These are phyloP conservation scores for Fusarium paranaense DNA, from an alignment of 2,329 filamentous ascomycete species.

Conservation along the genomic window DNA sequence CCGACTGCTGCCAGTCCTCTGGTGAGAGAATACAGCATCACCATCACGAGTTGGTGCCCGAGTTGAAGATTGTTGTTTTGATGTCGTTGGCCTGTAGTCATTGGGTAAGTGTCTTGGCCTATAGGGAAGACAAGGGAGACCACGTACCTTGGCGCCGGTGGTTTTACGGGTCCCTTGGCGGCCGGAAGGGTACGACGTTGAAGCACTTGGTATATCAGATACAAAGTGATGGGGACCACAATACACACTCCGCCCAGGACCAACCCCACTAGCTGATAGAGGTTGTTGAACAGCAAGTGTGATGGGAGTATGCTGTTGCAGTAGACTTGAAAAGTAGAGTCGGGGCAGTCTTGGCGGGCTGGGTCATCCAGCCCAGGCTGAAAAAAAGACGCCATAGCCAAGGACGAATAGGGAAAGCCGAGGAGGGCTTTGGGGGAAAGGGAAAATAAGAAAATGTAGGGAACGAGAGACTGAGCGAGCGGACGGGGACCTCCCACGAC, in stretches of 20 bases:
- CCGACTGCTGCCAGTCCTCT: neutral
- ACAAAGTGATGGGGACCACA: neutral
- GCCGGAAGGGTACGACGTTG: neutral
- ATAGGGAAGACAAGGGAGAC: neutral
- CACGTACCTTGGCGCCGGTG: neutral
- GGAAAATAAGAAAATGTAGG: neutral
- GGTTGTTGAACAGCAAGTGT: neutral
- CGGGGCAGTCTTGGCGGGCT: neutral
- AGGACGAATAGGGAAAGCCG: neutral
- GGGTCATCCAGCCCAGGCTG: neutral
- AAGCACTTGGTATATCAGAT: neutral
- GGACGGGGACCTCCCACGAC: neutral
- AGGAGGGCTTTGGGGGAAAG: neutral
- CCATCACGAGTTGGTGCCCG: neutral
- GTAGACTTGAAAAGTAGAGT: neutral
- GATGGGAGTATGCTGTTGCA: neutral
- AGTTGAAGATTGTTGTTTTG: neutral
- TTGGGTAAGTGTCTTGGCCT: neutral
- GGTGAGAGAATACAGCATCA: neutral
- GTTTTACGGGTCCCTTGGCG: neutral
- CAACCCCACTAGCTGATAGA: neutral
- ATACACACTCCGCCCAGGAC: neutral
- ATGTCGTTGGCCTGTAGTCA: neutral
- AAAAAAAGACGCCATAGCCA: neutral
- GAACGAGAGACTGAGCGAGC: neutral